phyloP scores from a whole-genome alignment of 257 asterid species.

The Paraleonurus japonicus region DNA sequence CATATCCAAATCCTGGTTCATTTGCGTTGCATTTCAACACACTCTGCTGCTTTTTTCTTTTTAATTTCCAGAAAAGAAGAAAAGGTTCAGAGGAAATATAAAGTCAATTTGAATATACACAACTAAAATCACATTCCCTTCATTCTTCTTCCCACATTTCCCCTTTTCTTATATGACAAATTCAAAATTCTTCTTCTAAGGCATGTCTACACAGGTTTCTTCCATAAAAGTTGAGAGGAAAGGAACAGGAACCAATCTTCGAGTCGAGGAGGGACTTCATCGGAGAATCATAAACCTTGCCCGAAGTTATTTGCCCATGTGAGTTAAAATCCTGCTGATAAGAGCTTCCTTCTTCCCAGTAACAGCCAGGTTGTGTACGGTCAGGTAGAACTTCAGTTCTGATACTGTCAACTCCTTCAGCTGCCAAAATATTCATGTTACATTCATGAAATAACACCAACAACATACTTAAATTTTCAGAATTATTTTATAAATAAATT shows the following conservation, averaged over 20 bases:
- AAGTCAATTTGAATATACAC: background rate
- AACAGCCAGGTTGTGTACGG: conserved; percentile 53
- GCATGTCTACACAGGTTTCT: background rate
- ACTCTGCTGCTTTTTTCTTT: background rate
- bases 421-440: conserved; percentile 38
- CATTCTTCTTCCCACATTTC: background rate
- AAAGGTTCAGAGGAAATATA: background rate
- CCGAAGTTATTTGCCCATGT: conserved; percentile 66
- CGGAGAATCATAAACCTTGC: background rate
- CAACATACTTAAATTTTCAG: background rate
- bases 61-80: background rate
- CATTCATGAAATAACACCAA: background rate
- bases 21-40: background rate
- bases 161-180: background rate
- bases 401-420: conserved; percentile 77
- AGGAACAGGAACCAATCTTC: background rate
- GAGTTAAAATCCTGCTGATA: conserved; percentile 76
- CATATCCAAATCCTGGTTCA: too few species aligned
- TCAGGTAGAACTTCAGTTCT: conserved; percentile 72
- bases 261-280: too few species aligned
- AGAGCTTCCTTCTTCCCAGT: conserved; percentile 78
- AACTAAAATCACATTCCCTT: background rate
- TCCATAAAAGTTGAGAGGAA: background rate
- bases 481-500: background rate
- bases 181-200: background rate